A percentile compares a stretch with the other conserved stretches of the same genome.
Evolutionary conservation across 1,284 basidiomycete genomes (phyloP).

Genomic region (Moniliophthora roreri): DNA sequence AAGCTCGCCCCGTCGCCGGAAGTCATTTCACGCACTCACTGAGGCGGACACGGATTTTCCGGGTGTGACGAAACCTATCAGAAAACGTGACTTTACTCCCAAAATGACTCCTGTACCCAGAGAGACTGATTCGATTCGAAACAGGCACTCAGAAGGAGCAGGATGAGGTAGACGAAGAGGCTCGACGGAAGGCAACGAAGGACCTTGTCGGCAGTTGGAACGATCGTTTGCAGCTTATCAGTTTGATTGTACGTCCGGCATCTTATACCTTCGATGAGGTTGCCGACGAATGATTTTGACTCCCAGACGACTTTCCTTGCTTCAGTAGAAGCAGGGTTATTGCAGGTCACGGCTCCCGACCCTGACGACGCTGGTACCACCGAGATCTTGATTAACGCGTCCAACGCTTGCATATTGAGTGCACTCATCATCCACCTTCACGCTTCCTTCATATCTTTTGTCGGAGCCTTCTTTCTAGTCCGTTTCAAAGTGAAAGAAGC

Average conservation of each 20-base stretch:
- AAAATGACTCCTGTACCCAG: no score
- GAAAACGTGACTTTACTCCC: no score
- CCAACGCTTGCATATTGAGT: conserved; percentile 48
- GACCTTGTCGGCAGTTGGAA: conserved; percentile 59
- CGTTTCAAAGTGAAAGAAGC: conserved; percentile 55
- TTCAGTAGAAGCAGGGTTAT: conserved; percentile 49
- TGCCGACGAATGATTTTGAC: neutral
- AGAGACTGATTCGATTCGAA: no score
- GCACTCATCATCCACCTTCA: conserved; percentile 49
- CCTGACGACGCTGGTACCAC: conserved; percentile 11
- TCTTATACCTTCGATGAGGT: neutral
- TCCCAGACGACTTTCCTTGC: conserved; percentile 63
- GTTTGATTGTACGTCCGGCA: conserved; percentile 46
- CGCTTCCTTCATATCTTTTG: conserved; percentile 58
- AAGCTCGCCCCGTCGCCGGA: no score
- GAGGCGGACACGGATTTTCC: no score
- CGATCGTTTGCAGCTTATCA: conserved; percentile 58
- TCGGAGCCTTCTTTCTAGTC: conserved; percentile 56
- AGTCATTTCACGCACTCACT: no score
- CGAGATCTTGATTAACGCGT: conserved; percentile 28
- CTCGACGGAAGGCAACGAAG: conserved; percentile 41
- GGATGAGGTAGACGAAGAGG: conserved; percentile 44
- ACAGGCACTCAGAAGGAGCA: conserved; percentile 48
- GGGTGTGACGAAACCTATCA: no score
- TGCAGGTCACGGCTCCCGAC: conserved; percentile 43